Conservation (phyloP, 2,329 filamentous ascomycete genomes). For the Fusarium palustre region DNA sequence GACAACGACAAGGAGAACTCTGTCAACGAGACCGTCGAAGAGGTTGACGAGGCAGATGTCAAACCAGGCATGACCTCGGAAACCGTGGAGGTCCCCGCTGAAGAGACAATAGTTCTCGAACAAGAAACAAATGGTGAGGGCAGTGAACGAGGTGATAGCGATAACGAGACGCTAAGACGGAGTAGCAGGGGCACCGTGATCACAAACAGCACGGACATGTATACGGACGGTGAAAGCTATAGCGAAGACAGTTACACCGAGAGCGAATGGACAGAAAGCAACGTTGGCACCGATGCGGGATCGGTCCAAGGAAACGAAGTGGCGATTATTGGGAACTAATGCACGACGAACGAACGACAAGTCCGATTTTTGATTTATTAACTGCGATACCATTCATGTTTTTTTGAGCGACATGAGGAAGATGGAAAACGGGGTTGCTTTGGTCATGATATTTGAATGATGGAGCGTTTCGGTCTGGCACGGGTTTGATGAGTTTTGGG, state of each 20-base stretch:
- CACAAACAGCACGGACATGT: constrained; percentile 55
- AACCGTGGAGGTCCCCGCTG: constrained; percentile 35
- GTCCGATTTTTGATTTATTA: constrained; percentile 20
- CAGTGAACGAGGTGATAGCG: constrained; percentile 56
- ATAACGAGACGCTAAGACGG: constrained; percentile 62
- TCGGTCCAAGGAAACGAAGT: constrained; percentile 51
- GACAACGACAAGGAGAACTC: constrained; percentile 71
- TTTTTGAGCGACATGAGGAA: constrained; percentile 2
- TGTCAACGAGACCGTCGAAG: constrained; percentile 73
- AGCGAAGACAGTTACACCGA: constrained; percentile 57
- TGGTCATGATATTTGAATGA: constrained; percentile 26
- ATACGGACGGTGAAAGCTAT: constrained; percentile 54
- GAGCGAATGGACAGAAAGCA: constrained; percentile 64
- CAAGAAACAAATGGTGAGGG: constrained; percentile 34
- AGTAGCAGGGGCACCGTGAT: constrained; percentile 63
- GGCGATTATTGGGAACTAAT: constrained; percentile 50
- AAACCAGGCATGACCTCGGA: constrained; percentile 34
- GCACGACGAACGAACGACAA: constrained; percentile 4
- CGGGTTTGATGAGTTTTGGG: constrained; percentile 23
- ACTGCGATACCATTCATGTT: constrained; percentile 27
- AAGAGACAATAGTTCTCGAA: constrained; percentile 44
- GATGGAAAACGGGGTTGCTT: constrained; percentile 6
- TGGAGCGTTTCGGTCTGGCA: constrained; percentile 21
- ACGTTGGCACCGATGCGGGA: constrained; percentile 46
- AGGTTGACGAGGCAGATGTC: constrained; percentile 55